phyloP scores from a whole-genome alignment of 257 asterid species.

The Prunella vulgaris region DNA sequence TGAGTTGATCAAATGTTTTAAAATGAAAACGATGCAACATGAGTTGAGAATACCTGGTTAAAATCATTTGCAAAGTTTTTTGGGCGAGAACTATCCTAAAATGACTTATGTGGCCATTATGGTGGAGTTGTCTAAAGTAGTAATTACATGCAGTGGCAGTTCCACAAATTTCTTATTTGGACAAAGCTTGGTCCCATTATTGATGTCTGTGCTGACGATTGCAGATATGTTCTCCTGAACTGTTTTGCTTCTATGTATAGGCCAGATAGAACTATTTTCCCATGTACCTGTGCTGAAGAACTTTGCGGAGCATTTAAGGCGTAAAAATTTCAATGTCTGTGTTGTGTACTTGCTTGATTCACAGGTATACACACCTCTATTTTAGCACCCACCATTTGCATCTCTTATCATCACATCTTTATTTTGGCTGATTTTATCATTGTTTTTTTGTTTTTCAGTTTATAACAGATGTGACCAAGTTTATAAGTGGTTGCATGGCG shows the following conservation, averaged over 20 bases:
- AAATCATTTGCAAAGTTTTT: background rate
- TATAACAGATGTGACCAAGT: conserved; percentile 97
- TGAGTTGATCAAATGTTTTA: background rate
- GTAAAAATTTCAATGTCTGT: conserved; percentile 83
- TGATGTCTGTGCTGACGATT: background rate
- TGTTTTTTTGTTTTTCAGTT: conserved; percentile 38
- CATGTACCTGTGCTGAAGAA: conserved; percentile 93
- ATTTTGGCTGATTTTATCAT: conserved; percentile 14
- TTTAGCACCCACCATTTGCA: background rate
- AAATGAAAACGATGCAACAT: background rate
- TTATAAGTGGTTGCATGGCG: conserved; percentile 96
- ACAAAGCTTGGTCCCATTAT: background rate
- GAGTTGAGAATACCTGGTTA: background rate
- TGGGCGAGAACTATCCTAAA: background rate
- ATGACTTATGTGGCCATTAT: background rate
- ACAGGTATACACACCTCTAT: conserved; percentile 48
- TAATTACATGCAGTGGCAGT: background rate
- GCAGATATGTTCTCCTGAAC: background rate
- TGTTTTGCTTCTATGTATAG: conserved; percentile 33
- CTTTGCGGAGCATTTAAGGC: conserved; percentile 79
- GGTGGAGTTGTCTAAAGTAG: background rate
- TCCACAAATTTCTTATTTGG: background rate
- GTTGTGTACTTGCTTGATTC: conserved; percentile 94
- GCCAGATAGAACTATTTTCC: conserved; percentile 94
- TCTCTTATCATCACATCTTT: conserved; percentile 6